These are phyloP conservation scores for Wickerhamomyces silvicola DNA, from an alignment of 805 yeast genomes.

Conservation along the genomic window DNA sequence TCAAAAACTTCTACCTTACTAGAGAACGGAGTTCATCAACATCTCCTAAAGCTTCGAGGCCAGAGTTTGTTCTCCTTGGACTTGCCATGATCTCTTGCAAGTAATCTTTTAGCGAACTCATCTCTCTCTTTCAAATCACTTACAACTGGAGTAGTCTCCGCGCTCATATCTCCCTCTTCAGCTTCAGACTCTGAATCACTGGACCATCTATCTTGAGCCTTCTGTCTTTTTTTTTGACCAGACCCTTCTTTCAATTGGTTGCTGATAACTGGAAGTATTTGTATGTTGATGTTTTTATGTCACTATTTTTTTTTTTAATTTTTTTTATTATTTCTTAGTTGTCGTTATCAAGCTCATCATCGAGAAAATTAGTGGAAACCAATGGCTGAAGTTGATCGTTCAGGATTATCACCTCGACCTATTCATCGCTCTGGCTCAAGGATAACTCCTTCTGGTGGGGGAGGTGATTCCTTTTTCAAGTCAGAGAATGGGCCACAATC, in stretches of 20 bases:
- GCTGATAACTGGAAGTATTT: no score
- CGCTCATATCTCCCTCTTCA: slow-evolving; percentile 2
- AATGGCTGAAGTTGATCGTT: no score
- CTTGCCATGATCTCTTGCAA: slow-evolving; percentile 2
- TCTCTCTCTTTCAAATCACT: slow-evolving; percentile 24
- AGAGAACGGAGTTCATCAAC: slow-evolving; percentile 34
- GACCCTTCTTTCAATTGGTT: not conserved
- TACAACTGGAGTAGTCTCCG: slow-evolving; percentile 19
- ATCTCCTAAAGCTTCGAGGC: slow-evolving; percentile 10
- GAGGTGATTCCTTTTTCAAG: no score
- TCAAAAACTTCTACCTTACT: slow-evolving; percentile 43
- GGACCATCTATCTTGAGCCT: slow-evolving; percentile 16
- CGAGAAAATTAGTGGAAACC: no score
- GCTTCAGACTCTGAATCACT: slow-evolving; percentile 14
- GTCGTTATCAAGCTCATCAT: no score
- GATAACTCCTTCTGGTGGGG: no score
- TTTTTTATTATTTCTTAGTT: no score
- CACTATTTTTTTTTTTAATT: no score
- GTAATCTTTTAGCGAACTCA: slow-evolving; percentile 22
- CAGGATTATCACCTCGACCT: no score
- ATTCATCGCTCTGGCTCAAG: no score
- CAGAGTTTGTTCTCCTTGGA: slow-evolving; percentile 1
- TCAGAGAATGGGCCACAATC: no score
- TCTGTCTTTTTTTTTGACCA: slow-evolving; percentile 6
- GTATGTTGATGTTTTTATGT: no score